Conservation (phyloP, 2,329 filamentous ascomycete genomes). For the Alternaria solani region DNA sequence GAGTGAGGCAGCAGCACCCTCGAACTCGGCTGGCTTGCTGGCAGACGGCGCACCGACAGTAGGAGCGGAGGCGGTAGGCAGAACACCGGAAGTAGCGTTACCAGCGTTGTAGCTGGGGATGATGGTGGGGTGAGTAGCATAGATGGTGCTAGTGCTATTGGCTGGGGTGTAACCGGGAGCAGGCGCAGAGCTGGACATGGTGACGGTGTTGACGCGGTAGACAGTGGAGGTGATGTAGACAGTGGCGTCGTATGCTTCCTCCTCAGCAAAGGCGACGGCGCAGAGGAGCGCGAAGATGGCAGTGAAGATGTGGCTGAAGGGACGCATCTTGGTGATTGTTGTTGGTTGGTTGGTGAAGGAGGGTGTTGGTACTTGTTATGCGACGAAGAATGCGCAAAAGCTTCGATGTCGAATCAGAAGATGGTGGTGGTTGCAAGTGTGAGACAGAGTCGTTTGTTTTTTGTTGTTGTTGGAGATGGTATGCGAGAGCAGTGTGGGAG, state of each 20-base stretch:
- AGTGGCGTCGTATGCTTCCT: constrained; percentile 43
- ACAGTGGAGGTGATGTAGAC: constrained; percentile 50
- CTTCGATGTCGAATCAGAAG: constrained; percentile 14
- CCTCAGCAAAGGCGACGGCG: constrained; percentile 40
- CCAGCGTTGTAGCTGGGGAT: constrained; percentile 26
- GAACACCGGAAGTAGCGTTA: constrained; percentile 28
- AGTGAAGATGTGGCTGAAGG: constrained; percentile 45
- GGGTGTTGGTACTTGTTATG: constrained; percentile 9
- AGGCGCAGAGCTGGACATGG: constrained; percentile 40
- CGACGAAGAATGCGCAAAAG: constrained; percentile 7
- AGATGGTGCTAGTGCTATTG: constrained; percentile 47
- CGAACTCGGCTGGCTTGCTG: constrained; percentile 32
- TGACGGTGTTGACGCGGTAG: constrained; percentile 51
- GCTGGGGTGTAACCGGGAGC: constrained; percentile 24
- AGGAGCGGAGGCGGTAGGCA: constrained; percentile 20
- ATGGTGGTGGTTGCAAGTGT: constrained; percentile 4
- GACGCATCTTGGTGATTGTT: constrained; percentile 42
- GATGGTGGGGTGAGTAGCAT: constrained; percentile 26
- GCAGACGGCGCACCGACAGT: constrained; percentile 19
- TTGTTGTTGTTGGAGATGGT: background rate
- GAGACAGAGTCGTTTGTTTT: constrained; percentile 1
- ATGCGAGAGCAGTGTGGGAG: constrained; percentile 22
- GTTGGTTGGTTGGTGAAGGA: constrained; percentile 16
- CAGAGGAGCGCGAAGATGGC: constrained; percentile 46
- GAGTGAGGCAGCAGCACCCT: constrained; percentile 45